Evolutionary conservation across 257 asterid species (phyloP), one percentile per base, ranked within the genome.

Genomic region (Agastache rugosa): DNA sequence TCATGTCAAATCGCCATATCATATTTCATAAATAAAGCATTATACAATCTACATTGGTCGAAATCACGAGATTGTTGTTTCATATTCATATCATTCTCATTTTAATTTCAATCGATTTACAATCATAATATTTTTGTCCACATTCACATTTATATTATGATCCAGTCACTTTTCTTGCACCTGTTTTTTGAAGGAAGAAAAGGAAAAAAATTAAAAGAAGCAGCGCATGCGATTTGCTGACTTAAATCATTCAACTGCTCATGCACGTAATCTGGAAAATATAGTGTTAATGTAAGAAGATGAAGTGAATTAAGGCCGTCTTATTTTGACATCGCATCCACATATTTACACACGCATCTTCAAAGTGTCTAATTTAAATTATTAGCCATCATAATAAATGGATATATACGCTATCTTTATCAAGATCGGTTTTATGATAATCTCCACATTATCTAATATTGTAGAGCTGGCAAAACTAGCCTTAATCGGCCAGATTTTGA

Each of bases 321-420:
- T 23, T 31, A 47, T 29, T 72, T 55, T 61, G 62, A 45, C 50
- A 29, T 60, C 16, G 8, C 44, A 19, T 14, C 35, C 23, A 12
- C 37, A 70, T 19, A 54, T 35, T 55, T 41, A 56, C 58, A 56
- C 67, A 71, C 67, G 75, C 34, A 71, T 39, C 60, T 59, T 11
- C 45, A 3, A 31, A 22, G 45, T 17, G 15, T 8, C 34, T 22
- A 55, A 70, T 9, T 39, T 59, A 6, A 16, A 44, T 59, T 23
- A 72, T 59, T 58, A 47, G 3, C 16, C 5, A 64, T 20, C 42
- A 25, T 8, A 34, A 23, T 12, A n/a, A 41, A 71, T 58, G 11
- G 35, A 71, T 58, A 11, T 22, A 44, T 59, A 42, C 17, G 41
- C 39, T 15, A 59, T 60, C 5, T 17, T 14, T 22, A 53, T 34